These are phyloP conservation scores for Tuber umbilicatum DNA, from an alignment of 495 filamentous ascomycete species.

Conservation along the genomic window DNA sequence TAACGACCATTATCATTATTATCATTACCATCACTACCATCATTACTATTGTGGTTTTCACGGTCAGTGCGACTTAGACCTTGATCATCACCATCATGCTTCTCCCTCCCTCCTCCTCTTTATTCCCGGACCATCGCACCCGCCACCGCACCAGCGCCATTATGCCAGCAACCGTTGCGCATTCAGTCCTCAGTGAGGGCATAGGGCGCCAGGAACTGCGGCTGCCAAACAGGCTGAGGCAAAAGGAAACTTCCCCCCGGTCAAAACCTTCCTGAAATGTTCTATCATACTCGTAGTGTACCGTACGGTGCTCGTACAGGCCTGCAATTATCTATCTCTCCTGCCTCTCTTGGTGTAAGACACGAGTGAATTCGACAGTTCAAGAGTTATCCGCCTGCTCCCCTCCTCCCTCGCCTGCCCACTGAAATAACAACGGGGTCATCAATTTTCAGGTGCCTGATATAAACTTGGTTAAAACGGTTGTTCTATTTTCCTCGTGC, in stretches of 20 bases:
- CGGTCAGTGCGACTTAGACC: too few relatives aligned
- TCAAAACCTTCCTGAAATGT: neutral
- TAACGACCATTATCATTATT: neutral
- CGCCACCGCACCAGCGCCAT: neutral
- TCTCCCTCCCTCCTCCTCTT: neutral
- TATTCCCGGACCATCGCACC: neutral
- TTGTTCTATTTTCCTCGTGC: neutral
- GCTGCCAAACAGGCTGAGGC: neutral
- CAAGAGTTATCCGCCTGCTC: neutral
- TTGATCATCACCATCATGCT: neutral
- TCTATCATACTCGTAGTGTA: too few relatives aligned
- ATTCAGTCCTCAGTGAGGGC: neutral
- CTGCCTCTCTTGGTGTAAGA: neutral
- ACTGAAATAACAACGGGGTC: neutral
- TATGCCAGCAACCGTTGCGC: slow-evolving; percentile 31
- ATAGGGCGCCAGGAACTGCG: neutral
- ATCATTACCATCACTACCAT: neutral
- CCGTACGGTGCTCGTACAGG: too few relatives aligned
- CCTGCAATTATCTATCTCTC: neutral
- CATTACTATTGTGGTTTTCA: neutral
- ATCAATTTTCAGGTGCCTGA: neutral
- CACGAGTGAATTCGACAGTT: neutral
- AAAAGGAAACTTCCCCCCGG: neutral
- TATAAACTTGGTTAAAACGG: neutral
- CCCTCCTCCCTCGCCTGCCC: neutral